These are phyloP conservation scores for Plasmodium gaboni DNA, from an alignment of 169 alveolate genomes.

Conservation along the genomic window DNA sequence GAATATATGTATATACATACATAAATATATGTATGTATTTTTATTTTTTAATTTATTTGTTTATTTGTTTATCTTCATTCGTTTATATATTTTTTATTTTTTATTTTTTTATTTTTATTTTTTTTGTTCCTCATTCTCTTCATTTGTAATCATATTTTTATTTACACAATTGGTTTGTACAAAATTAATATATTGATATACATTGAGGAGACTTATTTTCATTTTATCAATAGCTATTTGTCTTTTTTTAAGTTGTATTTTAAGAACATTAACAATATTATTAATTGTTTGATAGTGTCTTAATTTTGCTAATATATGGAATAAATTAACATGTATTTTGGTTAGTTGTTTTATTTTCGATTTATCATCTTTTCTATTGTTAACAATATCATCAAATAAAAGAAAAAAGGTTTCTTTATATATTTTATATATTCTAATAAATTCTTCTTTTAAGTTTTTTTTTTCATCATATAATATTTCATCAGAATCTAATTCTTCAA, in stretches of 20 bases:
- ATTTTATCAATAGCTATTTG: conserved; percentile 83
- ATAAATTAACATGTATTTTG: conserved; percentile 80
- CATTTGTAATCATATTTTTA: conserved; percentile 18
- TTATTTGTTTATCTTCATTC: too few relatives aligned
- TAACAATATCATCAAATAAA: conserved; percentile 56
- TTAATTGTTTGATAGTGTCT: conserved; percentile 77
- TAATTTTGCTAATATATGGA: conserved; percentile 78
- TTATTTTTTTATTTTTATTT: background rate
- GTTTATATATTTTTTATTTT: background rate
- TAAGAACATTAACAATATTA: conserved; percentile 77
- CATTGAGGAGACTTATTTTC: conserved; percentile 78
- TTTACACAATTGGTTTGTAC: conserved; percentile 64
- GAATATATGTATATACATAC: too few relatives aligned
- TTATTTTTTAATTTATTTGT: too few relatives aligned
- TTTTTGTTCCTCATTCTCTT: conserved; percentile 7
- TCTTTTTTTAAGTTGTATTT: conserved; percentile 80
- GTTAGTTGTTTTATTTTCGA: conserved; percentile 13
- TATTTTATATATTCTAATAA: conserved; percentile 77
- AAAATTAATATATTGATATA: conserved; percentile 28
- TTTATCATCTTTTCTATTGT: conserved; percentile 26
- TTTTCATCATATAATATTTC: conserved; percentile 59
- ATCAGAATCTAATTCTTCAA: conserved; percentile 83
- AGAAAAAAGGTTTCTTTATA: conserved; percentile 79
- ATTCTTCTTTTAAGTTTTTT: conserved; percentile 76
- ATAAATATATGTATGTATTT: too few relatives aligned